A percentile compares a stretch with the other conserved stretches of the same genome.
phyloP scores from a whole-genome alignment of 805 yeast species.

The Saccharomycopsis sp. region DNA sequence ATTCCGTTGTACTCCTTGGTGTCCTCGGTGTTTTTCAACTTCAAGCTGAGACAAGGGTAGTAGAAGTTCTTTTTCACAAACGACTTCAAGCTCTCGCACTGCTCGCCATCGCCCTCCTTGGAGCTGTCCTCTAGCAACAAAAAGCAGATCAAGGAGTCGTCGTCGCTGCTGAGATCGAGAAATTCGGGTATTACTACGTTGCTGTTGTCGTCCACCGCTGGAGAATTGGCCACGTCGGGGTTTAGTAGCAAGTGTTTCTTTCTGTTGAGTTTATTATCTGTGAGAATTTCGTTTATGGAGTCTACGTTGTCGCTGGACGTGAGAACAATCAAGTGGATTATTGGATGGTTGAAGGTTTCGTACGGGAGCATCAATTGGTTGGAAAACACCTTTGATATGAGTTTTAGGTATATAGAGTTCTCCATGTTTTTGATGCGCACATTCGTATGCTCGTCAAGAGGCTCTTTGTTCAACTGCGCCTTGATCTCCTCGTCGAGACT shows the following conservation, averaged over 20 bases:
- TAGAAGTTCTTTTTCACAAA: slow-evolving; percentile 18
- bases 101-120: slow-evolving; percentile 8
- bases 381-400: slow-evolving; percentile 10
- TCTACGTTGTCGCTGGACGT: slow-evolving; percentile 11
- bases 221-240: slow-evolving; percentile 3
- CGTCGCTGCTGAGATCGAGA: slow-evolving; percentile 18
- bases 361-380: slow-evolving; percentile 16
- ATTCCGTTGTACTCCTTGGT: background rate
- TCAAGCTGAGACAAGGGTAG: slow-evolving; percentile 18
- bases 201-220: background rate
- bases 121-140: slow-evolving; percentile 9
- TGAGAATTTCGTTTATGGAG: slow-evolving; percentile 11
- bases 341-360: slow-evolving; percentile 21
- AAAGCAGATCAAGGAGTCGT: slow-evolving; percentile 21
- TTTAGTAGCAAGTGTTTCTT: slow-evolving; percentile 15
- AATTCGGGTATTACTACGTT: slow-evolving; percentile 12
- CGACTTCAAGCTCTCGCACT: slow-evolving; percentile 14
- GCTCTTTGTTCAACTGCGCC: background rate
- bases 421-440: slow-evolving; percentile 2
- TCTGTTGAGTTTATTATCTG: slow-evolving; percentile 9
- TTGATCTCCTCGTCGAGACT: slow-evolving; percentile 5
- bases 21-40: background rate
- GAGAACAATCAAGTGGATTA: slow-evolving; percentile 15
- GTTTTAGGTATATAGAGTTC: slow-evolving; percentile 8
- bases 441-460: background rate